Percentiles rank a stretch among this genome's conserved stretches.
Conservation (phyloP, 208 protist species). For the Crithidia brevicula region DNA sequence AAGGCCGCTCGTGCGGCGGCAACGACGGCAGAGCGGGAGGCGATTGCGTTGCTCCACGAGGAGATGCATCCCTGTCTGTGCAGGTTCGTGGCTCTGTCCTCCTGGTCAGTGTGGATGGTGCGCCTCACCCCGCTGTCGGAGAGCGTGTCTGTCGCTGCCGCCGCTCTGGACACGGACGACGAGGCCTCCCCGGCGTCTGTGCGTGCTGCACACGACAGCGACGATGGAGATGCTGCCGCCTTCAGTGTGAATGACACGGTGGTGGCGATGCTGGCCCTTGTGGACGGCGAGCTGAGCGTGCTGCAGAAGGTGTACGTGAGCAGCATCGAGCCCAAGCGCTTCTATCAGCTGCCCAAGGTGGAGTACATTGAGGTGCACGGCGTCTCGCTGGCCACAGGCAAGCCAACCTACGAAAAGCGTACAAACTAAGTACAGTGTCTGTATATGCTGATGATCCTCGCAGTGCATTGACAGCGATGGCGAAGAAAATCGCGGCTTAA, state of each 20-base stretch:
- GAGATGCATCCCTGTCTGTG: conserved; percentile 43
- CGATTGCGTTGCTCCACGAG: conserved; percentile 32
- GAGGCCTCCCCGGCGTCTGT: conserved; percentile 4
- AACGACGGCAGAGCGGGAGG: conserved; percentile 13
- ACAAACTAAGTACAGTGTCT: conserved; percentile 2
- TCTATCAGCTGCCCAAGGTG: conserved; percentile 77
- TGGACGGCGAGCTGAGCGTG: conserved; percentile 60
- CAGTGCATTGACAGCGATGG: too few species aligned
- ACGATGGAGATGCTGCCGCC: background rate
- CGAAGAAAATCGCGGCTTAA: too few species aligned
- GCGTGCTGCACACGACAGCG: conserved; percentile 6
- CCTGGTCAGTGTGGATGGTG: conserved; percentile 51
- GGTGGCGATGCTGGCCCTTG: conserved; percentile 51
- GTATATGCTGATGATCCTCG: too few species aligned
- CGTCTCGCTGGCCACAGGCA: conserved; percentile 56
- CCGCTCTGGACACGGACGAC: conserved; percentile 15
- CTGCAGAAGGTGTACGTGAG: conserved; percentile 65
- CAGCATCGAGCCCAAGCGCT: conserved; percentile 77
- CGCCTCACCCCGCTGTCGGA: conserved; percentile 25
- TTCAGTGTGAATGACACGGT: conserved; percentile 32
- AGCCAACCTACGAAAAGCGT: conserved; percentile 40
- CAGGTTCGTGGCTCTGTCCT: conserved; percentile 67
- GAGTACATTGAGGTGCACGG: conserved; percentile 79
- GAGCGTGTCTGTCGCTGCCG: background rate
- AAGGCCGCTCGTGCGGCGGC: conserved; percentile 22